Base-by-base conservation (phyloP, 305 asterid species). In the Fraxinus greggii region DNA sequence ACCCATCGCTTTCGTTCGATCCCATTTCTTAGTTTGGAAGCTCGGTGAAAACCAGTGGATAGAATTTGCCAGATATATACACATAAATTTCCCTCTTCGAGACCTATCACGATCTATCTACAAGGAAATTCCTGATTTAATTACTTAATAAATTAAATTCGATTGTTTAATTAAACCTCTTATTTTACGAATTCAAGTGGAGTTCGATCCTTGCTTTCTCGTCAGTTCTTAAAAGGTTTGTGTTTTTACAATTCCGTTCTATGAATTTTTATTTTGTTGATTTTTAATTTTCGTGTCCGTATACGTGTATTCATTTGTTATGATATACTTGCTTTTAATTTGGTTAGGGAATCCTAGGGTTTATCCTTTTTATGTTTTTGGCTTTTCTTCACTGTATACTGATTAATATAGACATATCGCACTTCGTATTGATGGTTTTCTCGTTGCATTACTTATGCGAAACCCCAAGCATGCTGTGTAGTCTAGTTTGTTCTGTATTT, bases 1-100 rank as follows among this genome's bases (percentile, higher is more conserved):
- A 54, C 63, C 67, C 3, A 79, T 81, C 84, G 26, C 75, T 81
- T 10, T 78, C 87, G 56, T 59, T 79, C 82, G 33, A 79, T 77
- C 83, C 63, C 82, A 56, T 70, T 79, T 23, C 80, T 40, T 85
- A 45, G 81, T 72, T 75, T 76, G 82, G 80, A 82, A 45, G 83
- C 63, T 85, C 79, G 63, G 72, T 26, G 51, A 35, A 54, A 82
- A 76, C 83, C 85, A 79, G 81, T 79, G 92, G 90, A 88, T 87
- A 88, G 83, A 88, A 84, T 82, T 87, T 65, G 83, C 38, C 81
- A 48, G 83, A 83, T 83, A 76, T 76, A 81, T 80, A 40, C 35
- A 13, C 12, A 3, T n/a, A 31, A 73, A 78, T 63, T 59, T 32
- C 72, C 65, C 63, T 28, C 78, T 59, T 31, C 75, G 26, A 77